Evolutionary conservation across 2,329 filamentous ascomycete species (phyloP).

Genomic region (Xylaria multiplex): DNA sequence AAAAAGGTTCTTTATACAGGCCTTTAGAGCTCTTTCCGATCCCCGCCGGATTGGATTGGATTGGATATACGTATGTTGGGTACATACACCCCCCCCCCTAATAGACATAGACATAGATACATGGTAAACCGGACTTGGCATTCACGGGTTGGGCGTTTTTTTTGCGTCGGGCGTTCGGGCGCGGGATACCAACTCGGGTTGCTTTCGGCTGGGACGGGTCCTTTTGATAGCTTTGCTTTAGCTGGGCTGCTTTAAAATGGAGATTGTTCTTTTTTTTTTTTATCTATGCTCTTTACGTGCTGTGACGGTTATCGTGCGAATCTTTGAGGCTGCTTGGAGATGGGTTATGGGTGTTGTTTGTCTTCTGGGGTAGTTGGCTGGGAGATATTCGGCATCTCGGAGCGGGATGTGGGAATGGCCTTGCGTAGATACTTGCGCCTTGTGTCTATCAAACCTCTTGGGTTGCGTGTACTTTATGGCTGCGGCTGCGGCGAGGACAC

Average conservation of each 20-base stretch:
- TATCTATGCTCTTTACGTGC: neutral
- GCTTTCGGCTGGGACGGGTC: neutral
- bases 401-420: too few species aligned
- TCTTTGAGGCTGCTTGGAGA: neutral
- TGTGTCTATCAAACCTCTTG: too few species aligned
- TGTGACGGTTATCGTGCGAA: neutral
- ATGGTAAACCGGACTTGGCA: neutral
- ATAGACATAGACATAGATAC: neutral
- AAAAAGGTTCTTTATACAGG: too few species aligned
- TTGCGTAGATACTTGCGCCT: too few species aligned
- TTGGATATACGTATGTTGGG: neutral
- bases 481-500: too few species aligned
- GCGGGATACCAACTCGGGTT: constrained; percentile 1
- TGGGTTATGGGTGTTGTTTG: too few species aligned
- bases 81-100: neutral
- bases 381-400: too few species aligned
- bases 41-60: neutral
- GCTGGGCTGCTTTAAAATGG: neutral
- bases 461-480: too few species aligned
- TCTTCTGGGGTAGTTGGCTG: too few species aligned
- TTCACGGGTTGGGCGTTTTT: neutral
- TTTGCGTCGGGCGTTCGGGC: constrained; percentile 1
- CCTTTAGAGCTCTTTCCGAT: too few species aligned
- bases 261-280: neutral
- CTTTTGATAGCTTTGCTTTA: neutral